Base-by-base conservation (phyloP, 768 basidiomycete genomes). In the Wakefieldia striispora region DNA sequence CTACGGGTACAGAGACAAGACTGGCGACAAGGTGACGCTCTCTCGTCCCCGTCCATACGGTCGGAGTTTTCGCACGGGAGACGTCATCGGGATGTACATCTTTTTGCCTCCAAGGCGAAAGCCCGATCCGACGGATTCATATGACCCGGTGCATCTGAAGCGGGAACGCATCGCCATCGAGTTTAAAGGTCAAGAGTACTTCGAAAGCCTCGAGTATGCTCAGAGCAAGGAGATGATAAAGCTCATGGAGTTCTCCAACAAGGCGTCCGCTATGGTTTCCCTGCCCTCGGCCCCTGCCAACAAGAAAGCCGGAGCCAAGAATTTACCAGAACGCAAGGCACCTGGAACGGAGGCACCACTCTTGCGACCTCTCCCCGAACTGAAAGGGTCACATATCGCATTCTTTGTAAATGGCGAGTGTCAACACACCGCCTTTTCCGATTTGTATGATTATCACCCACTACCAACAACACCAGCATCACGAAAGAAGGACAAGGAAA, bases 171-270 rank as follows among this genome's bases (percentile, higher is more conserved):
- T 95, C 52, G 83, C 95, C 4, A 95, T 99, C 63, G 88, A 90
- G 51, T 90, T 92, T 70, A 97, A 95, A 70, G 91, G 91, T n/a
- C 94, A 95, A 69, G 88, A 92, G 55, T 94, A 95, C 66, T 97
- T 97, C 67, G 97, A 99, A 72, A 84, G 84, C 51, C 74, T 91
- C 53, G 95, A 98, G 66, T 97, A 97, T 65, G 70, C 83, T 10
- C 82, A 84, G 50, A 82, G 79, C 24, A 97, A 95, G 66, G 97
- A 99, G 71, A 98, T 98, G 97, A 74, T 79, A 12, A 75, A 84
- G 33, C 81, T 98, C 53, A 83, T 95, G 78, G 91, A 94, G 55
- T 83, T 80, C 63, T 78, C 81, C 39, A 78, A 74, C 14, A 88
- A 86, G 66, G 69, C 77, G 3, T 75, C 75, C 6, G 76, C 71